These are phyloP conservation scores for Suillus hirtellus DNA, from an alignment of 768 basidiomycete genomes.

Conservation along the genomic window DNA sequence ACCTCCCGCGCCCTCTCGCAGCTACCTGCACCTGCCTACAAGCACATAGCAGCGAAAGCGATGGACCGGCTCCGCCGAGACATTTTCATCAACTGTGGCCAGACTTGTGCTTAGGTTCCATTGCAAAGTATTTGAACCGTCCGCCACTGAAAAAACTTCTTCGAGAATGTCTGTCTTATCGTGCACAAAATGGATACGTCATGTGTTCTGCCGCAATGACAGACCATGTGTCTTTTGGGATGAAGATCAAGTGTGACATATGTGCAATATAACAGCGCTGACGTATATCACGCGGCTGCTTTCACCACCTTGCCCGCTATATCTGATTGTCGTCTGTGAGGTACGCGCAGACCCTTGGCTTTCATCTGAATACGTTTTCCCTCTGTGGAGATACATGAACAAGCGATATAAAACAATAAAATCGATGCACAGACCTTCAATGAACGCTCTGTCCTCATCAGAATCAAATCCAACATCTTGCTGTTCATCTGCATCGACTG, in stretches of 20 bases:
- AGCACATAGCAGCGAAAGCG: neutral
- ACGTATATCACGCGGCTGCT: conserved; percentile 11
- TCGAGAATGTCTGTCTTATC: neutral
- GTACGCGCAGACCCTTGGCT: conserved; percentile 69
- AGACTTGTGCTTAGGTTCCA: neutral
- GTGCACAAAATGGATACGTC: neutral
- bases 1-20: neutral
- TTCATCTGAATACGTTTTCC: conserved; percentile 75
- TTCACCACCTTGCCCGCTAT: conserved; percentile 25
- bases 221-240: neutral
- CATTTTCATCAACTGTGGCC: neutral
- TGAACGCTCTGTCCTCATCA: conserved; percentile 73
- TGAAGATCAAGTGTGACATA: conserved; percentile 1
- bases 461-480: conserved; percentile 60
- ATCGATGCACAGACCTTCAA: conserved; percentile 63
- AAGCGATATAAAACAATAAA: conserved; percentile 4
- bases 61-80: neutral
- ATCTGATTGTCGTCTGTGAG: conserved; percentile 45
- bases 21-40: neutral
- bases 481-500: conserved; percentile 22
- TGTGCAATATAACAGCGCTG: neutral
- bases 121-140: neutral
- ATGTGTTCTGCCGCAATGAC: neutral
- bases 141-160: neutral
- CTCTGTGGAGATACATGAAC: conserved; percentile 42